Conservation (phyloP, 2,329 filamentous ascomycete genomes). For the Apiospora phragmitis region DNA sequence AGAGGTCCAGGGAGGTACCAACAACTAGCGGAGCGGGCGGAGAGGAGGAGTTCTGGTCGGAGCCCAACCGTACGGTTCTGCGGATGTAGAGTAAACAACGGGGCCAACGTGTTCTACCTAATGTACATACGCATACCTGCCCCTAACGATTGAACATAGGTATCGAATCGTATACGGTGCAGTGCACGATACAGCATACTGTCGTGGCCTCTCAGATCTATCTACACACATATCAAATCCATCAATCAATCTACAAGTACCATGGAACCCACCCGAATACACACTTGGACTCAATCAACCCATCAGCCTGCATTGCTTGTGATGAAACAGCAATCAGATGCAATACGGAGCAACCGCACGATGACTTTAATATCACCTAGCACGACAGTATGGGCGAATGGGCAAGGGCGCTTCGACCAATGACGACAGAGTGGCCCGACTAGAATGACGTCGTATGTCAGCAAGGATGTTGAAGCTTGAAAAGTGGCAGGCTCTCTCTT, state of each 20-base stretch:
- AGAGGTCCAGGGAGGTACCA: neutral
- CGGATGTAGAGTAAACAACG: neutral
- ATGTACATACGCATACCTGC: no score
- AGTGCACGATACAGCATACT: neutral
- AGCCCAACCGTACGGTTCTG: constrained; percentile 4
- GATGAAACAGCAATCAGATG: neutral
- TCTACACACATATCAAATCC: neutral
- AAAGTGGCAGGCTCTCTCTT: neutral
- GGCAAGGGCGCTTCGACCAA: neutral
- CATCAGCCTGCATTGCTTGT: neutral
- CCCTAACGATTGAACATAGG: neutral
- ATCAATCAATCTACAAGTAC: neutral
- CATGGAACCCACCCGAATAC: neutral
- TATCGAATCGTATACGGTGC: neutral
- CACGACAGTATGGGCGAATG: neutral
- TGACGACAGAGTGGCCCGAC: constrained; percentile 2
- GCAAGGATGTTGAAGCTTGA: neutral
- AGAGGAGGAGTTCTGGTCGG: neutral
- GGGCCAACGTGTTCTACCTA: neutral
- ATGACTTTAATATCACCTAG: neutral
- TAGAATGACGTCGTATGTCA: neutral
- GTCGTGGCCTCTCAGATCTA: neutral
- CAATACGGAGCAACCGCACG: neutral
- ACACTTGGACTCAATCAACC: neutral
- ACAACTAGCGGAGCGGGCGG: neutral